Evolutionary conservation across 805 yeast genomes (phyloP).

Genomic region (Wickerhamomyces tratensis): DNA sequence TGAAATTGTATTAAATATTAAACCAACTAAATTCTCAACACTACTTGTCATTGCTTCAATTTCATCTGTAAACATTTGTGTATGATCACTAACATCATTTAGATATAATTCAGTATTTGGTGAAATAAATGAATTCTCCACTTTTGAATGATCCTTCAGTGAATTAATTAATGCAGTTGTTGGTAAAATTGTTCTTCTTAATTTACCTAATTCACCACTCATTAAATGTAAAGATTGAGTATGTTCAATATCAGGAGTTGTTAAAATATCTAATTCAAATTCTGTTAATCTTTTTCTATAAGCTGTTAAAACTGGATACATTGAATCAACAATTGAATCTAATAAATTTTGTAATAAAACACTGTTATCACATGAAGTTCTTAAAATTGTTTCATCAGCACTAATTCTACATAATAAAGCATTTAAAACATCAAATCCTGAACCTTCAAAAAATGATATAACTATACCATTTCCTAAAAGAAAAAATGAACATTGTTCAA

Average conservation of each 20-base stretch:
- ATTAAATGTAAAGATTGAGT: constrained; percentile 44
- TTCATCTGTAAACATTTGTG: constrained; percentile 40
- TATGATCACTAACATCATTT: constrained; percentile 49
- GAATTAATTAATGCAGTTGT: constrained; percentile 36
- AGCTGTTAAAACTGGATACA: constrained; percentile 43
- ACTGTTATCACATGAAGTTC: constrained; percentile 42
- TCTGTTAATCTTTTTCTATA: constrained; percentile 38
- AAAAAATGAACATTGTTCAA: constrained; percentile 48
- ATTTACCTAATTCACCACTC: constrained; percentile 39
- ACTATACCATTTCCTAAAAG: constrained; percentile 34
- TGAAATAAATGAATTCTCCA: constrained; percentile 21
- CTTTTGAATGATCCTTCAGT: constrained; percentile 28
- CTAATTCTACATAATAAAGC: constrained; percentile 41
- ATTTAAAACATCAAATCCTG: constrained; percentile 40
- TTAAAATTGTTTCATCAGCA: constrained; percentile 34
- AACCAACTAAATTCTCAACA: constrained; percentile 38
- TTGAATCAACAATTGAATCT: constrained; percentile 44
- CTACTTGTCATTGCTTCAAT: constrained; percentile 43
- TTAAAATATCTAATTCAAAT: constrained; percentile 40
- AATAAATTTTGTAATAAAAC: constrained; percentile 43
- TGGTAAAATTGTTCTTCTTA: constrained; percentile 38
- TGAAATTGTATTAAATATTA: constrained; percentile 49
- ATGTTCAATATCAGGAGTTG: constrained; percentile 38
- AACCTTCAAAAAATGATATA: constrained; percentile 47
- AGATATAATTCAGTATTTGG: constrained; percentile 37